Evolutionary conservation across 768 basidiomycete genomes (phyloP).

Genomic region (Lentinula sp.): DNA sequence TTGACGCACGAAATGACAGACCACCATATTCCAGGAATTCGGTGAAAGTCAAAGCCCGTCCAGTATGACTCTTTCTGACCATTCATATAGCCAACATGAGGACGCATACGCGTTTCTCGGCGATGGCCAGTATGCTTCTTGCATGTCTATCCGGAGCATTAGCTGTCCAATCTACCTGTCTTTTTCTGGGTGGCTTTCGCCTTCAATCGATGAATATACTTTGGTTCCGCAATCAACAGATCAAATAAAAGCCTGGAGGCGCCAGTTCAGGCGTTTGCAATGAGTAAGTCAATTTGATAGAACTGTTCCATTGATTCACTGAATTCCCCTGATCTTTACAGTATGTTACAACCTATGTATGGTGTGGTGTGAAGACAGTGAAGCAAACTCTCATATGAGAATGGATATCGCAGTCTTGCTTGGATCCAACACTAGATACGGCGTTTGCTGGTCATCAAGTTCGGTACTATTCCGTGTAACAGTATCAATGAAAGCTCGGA

Average conservation of each 20-base stretch:
- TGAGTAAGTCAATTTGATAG: too few species aligned
- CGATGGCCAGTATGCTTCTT: too few species aligned
- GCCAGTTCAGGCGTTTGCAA: neutral
- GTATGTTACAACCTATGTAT: too few species aligned
- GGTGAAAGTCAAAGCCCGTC: neutral
- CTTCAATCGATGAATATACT: too few species aligned
- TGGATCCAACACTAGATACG: conserved; percentile 22
- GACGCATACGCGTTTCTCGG: neutral
- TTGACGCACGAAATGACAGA: too few species aligned
- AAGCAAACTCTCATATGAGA: conserved; percentile 13
- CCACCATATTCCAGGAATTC: neutral
- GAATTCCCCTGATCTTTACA: neutral
- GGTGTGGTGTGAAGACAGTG: too few species aligned
- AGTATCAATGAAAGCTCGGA: conserved; percentile 11
- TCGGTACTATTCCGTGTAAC: conserved; percentile 15
- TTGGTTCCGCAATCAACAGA: too few species aligned
- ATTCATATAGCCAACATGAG: neutral
- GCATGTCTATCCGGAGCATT: neutral
- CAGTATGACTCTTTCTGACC: neutral
- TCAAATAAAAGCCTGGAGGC: too few species aligned
- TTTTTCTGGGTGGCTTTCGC: neutral
- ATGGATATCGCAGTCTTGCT: conserved; percentile 19
- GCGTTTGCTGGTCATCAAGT: conserved; percentile 23
- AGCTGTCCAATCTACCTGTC: neutral
- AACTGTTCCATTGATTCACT: too few species aligned